Evolutionary conservation across 805 yeast species (phyloP).

Genomic region (Candida qinlingensis): DNA sequence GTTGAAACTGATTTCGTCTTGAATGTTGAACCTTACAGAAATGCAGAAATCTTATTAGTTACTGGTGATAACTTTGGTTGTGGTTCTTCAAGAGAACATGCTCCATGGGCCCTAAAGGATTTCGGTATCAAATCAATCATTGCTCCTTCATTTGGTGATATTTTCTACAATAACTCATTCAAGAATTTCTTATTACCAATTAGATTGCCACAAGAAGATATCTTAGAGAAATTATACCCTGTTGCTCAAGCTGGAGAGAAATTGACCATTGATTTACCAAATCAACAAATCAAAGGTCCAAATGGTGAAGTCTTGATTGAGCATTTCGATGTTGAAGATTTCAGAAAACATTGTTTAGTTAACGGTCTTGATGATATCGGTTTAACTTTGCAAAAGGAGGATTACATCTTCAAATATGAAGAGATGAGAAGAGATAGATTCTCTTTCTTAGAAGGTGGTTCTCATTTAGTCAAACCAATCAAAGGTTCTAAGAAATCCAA

Average conservation of each 20-base stretch:
- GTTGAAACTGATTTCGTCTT: slow-evolving; percentile 85
- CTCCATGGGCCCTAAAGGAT: slow-evolving; percentile 98
- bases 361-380: slow-evolving; percentile 98
- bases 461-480: slow-evolving; percentile 59
- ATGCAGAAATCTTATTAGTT: slow-evolving; percentile 79
- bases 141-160: slow-evolving; percentile 98
- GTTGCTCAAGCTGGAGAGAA: slow-evolving; percentile 65
- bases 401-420: slow-evolving; percentile 69
- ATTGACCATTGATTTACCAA: slow-evolving; percentile 78
- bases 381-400: slow-evolving; percentile 86
- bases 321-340: slow-evolving; percentile 80
- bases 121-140: slow-evolving; percentile 94
- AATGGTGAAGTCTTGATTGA: slow-evolving; percentile 72
- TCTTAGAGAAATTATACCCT: slow-evolving; percentile 68
- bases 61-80: slow-evolving; percentile 98
- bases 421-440: slow-evolving; percentile 68
- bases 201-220: slow-evolving; percentile 76
- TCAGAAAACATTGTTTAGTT: slow-evolving; percentile 90
- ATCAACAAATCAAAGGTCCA: slow-evolving; percentile 68
- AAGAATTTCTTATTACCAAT: slow-evolving; percentile 94
- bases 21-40: slow-evolving; percentile 77
- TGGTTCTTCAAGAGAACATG: slow-evolving; percentile 98
- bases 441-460: slow-evolving; percentile 91
- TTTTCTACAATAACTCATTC: slow-evolving; percentile 94
- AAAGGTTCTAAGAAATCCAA: slow-evolving; percentile 63